Percentiles rank a stretch among this genome's conserved stretches.
Conservation (phyloP, 2,329 filamentous ascomycete genomes). For the Venturia carpophila region DNA sequence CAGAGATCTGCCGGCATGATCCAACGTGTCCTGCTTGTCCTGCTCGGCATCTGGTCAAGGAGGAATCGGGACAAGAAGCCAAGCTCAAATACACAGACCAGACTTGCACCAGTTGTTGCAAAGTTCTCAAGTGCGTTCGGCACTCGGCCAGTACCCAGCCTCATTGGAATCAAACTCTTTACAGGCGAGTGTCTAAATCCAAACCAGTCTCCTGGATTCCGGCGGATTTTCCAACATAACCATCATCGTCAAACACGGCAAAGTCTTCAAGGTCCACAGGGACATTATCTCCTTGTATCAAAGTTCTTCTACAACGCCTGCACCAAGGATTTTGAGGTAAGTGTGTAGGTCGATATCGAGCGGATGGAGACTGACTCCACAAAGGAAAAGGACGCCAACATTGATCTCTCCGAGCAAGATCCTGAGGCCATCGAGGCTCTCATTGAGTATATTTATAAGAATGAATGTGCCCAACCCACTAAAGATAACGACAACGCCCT, state of each 20-base stretch:
- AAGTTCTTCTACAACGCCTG: constrained; percentile 10
- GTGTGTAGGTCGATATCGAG: too few species aligned
- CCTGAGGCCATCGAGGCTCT: background rate
- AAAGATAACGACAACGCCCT: constrained; percentile 4
- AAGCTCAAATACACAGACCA: background rate
- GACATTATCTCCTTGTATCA: constrained; percentile 6
- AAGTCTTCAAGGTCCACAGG: constrained; percentile 13
- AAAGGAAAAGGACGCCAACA: constrained; percentile 5
- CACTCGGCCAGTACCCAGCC: background rate
- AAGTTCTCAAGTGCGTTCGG: background rate
- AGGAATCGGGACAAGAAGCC: background rate
- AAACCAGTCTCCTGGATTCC: background rate
- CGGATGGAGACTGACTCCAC: background rate
- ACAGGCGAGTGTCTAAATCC: background rate
- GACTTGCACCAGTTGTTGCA: background rate
- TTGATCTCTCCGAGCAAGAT: constrained; percentile 11
- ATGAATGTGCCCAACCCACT: background rate
- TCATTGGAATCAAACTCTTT: background rate
- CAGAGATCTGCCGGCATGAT: background rate
- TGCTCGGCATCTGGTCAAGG: background rate
- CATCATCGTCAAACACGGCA: constrained; percentile 3
- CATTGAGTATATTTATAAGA: background rate
- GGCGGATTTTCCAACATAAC: constrained; percentile 4
- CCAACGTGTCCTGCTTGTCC: background rate
- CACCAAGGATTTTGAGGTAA: constrained; percentile 10